These are phyloP conservation scores for Phytophthora brassicae DNA, from an alignment of 352 stramenopile species.

Conservation along the genomic window DNA sequence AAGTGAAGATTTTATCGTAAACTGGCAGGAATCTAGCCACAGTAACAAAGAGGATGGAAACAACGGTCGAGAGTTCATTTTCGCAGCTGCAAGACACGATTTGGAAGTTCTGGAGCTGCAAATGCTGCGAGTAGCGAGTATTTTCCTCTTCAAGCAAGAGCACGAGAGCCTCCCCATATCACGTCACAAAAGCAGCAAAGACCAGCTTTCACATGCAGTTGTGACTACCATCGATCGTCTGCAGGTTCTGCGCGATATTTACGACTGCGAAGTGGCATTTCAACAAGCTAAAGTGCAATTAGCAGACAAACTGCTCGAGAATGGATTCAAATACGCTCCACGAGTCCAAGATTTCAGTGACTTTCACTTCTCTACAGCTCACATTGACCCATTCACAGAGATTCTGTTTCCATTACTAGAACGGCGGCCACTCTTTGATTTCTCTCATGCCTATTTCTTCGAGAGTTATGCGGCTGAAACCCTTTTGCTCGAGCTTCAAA, in stretches of 20 bases:
- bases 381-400: constrained; percentile 7
- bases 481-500: constrained; percentile 49
- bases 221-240: constrained; percentile 49
- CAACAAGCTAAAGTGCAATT: constrained; percentile 46
- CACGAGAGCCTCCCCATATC: constrained; percentile 30
- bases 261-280: constrained; percentile 51
- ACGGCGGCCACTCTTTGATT: constrained; percentile 45
- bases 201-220: neutral
- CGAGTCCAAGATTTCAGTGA: constrained; percentile 10
- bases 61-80: constrained; percentile 38
- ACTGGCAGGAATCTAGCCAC: neutral
- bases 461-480: constrained; percentile 59
- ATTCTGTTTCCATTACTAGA: constrained; percentile 30
- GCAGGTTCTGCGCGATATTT: constrained; percentile 57
- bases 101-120: constrained; percentile 45
- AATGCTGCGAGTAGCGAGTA: constrained; percentile 44
- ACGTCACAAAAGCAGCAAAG: constrained; percentile 3
- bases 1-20: constrained; percentile 31
- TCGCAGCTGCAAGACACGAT: constrained; percentile 39
- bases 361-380: constrained; percentile 1
- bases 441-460: constrained; percentile 56
- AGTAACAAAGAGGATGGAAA: constrained; percentile 1
- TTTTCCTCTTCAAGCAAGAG: constrained; percentile 57
- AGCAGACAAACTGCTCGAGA: constrained; percentile 31
- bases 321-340: constrained; percentile 22